Base-by-base conservation (phyloP, 441 rosid species). In the Gossypium aridum region DNA sequence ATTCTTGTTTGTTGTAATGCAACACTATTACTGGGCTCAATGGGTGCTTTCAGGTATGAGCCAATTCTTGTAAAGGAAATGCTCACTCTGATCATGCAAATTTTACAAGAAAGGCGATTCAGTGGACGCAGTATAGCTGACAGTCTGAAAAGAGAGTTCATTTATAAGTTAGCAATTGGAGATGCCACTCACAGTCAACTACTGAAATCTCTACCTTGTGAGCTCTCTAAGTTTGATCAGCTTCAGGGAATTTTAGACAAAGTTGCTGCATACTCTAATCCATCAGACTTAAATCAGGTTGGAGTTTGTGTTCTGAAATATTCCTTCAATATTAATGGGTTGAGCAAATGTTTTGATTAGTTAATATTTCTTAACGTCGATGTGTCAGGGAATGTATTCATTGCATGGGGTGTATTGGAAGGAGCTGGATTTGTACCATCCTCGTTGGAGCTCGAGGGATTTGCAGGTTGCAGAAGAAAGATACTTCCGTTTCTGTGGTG, bases 401-500 rank as follows among this genome's bases (percentile, higher is more conserved):
- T 80, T 97, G 75, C 87, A 87, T 61, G 76, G 91, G 91, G 71
- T 86, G 70, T 87, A 80, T 62, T 97, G 99, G 99, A 89, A 92
- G 83, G 98, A 97, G 82, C 82, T 97, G 86, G 98, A 97, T 84
- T 87, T 97, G 55, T 97, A 91, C 85, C 95, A 94, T 77, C 98
- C 96, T 76, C 98, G 92, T 59, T 92, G 98, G 98, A 88, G 83
- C 86, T 87, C 88, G 1, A 88, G 98, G 83, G 98, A 97, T 75
- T 82, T 97, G 85, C 99, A 97, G 85, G 82, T 84, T 76, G 99
- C 99, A 55, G 98, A 97, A 84, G 99, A 97, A 88, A 94, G 98
- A 83, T 97, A 90, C 83, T 80, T 82, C 49, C 96, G 92, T 62
- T 88, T 83, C 77, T 87, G 92, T 82, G 85, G 89, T 83, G 88